These are phyloP conservation scores for Amniculicola lignicola DNA, from an alignment of 495 filamentous ascomycete genomes.

Conservation along the genomic window DNA sequence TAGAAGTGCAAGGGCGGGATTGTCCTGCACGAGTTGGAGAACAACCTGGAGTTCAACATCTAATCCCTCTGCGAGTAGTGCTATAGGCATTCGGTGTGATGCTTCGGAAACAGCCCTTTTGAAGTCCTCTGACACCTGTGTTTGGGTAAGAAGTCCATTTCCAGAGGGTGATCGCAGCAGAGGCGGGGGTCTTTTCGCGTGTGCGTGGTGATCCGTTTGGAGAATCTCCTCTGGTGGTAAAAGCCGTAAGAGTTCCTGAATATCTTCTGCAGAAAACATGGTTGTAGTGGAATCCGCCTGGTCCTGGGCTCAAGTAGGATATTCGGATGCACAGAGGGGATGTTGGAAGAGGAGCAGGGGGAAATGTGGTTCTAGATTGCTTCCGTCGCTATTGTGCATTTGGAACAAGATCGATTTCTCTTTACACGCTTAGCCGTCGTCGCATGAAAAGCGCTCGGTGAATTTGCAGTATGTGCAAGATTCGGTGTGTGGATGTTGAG, in stretches of 20 bases:
- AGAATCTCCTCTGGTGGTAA: not conserved
- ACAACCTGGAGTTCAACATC: not conserved
- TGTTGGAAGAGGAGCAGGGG: too few relatives aligned
- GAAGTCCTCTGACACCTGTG: not conserved
- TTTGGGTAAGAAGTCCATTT: not conserved
- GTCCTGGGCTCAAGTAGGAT: not conserved
- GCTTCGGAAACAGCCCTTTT: not conserved
- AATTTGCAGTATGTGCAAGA: too few relatives aligned
- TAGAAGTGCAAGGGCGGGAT: slow-evolving; percentile 10
- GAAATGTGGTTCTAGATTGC: too few relatives aligned
- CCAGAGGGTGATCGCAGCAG: not conserved
- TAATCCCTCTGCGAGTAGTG: slow-evolving; percentile 7
- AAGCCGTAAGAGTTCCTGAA: not conserved
- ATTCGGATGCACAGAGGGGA: too few relatives aligned
- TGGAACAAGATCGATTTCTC: too few relatives aligned
- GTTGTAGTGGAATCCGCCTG: not conserved
- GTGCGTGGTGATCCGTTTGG: not conserved
- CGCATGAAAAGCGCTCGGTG: too few relatives aligned
- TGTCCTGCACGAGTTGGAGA: slow-evolving; percentile 2
- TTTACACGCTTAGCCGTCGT: too few relatives aligned
- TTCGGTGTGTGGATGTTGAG: too few relatives aligned
- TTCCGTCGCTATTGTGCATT: too few relatives aligned
- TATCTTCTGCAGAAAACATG: slow-evolving; percentile 2
- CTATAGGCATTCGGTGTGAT: slow-evolving; percentile 10
- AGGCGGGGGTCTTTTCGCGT: not conserved